A percentile compares a stretch with the other conserved stretches of the same genome.
Evolutionary conservation across 2,329 filamentous ascomycete species (phyloP).

Genomic region (Fusarium sp.): DNA sequence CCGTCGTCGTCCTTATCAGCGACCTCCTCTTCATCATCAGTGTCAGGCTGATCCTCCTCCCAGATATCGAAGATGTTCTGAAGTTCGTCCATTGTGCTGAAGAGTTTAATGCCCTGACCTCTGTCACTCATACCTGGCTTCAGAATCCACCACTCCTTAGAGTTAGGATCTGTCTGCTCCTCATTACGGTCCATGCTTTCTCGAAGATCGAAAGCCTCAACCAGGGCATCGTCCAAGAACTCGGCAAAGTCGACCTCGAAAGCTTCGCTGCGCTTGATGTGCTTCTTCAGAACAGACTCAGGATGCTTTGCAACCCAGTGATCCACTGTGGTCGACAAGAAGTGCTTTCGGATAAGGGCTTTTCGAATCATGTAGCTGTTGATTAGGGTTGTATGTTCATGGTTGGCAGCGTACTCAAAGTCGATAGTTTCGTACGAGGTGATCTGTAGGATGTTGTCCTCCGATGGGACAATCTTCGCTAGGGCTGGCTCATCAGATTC

Average conservation of each 20-base stretch:
- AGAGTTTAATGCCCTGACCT: slow-evolving; percentile 91
- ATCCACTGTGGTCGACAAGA: slow-evolving; percentile 83
- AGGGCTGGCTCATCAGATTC: slow-evolving; percentile 50
- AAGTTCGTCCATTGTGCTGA: slow-evolving; percentile 86
- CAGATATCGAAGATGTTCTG: slow-evolving; percentile 90
- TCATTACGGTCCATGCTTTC: slow-evolving; percentile 79
- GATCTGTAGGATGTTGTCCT: slow-evolving; percentile 76
- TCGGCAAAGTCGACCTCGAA: slow-evolving; percentile 98
- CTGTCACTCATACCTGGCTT: slow-evolving; percentile 98
- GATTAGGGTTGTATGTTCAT: slow-evolving; percentile 72
- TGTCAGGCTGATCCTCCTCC: slow-evolving; percentile 76
- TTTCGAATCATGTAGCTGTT: slow-evolving; percentile 97
- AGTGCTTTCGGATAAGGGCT: slow-evolving; percentile 96
- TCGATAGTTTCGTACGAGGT: slow-evolving; percentile 88
- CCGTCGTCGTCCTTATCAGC: slow-evolving; percentile 50
- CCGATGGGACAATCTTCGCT: slow-evolving; percentile 49
- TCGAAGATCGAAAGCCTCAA: slow-evolving; percentile 88
- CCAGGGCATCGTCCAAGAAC: slow-evolving; percentile 91
- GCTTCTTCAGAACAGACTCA: slow-evolving; percentile 70
- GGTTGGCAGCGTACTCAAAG: slow-evolving; percentile 76
- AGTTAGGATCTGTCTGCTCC: slow-evolving; percentile 42
- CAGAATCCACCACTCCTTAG: slow-evolving; percentile 93
- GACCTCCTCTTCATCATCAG: slow-evolving; percentile 68
- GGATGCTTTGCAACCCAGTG: slow-evolving; percentile 91
- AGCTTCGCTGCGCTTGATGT: slow-evolving; percentile 82